Evolutionary conservation across 2,329 filamentous ascomycete species (phyloP).

Genomic region (Aspergillus tamarii): DNA sequence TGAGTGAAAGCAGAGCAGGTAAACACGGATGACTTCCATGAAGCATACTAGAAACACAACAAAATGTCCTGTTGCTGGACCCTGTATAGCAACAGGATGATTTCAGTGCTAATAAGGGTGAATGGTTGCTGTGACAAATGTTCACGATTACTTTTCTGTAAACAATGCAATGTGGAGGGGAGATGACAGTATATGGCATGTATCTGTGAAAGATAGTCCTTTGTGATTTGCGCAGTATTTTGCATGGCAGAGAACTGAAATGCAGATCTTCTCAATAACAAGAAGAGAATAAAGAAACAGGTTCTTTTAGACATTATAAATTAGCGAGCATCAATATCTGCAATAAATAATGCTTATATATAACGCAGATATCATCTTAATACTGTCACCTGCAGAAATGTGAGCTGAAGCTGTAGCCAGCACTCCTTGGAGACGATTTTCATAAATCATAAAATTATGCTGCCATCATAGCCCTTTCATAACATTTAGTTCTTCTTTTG

Average conservation of each 20-base stretch:
- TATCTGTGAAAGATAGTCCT: neutral
- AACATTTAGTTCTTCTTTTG: slow-evolving; percentile 32
- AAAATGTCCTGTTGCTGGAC: neutral
- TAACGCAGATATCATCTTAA: neutral
- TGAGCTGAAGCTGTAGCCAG: neutral
- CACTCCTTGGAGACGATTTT: neutral
- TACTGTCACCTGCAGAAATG: neutral
- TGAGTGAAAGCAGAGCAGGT: neutral
- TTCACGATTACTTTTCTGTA: neutral
- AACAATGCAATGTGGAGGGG: neutral
- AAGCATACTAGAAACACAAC: neutral
- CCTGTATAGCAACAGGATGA: neutral
- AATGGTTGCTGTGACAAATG: neutral
- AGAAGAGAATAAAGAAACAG: neutral
- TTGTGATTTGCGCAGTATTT: neutral
- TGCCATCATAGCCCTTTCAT: neutral
- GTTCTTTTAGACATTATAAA: neutral
- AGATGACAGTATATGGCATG: neutral
- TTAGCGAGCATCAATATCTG: neutral
- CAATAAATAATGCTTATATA: neutral
- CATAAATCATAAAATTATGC: neutral
- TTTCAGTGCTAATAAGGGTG: neutral
- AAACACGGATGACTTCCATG: neutral
- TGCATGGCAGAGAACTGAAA: neutral
- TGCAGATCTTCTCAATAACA: neutral